Evolutionary conservation across 2,329 filamentous ascomycete genomes (phyloP), one percentile per base, ranked within the genome.

Genomic region (Ophiocordyceps camponoti-saundersi): DNA sequence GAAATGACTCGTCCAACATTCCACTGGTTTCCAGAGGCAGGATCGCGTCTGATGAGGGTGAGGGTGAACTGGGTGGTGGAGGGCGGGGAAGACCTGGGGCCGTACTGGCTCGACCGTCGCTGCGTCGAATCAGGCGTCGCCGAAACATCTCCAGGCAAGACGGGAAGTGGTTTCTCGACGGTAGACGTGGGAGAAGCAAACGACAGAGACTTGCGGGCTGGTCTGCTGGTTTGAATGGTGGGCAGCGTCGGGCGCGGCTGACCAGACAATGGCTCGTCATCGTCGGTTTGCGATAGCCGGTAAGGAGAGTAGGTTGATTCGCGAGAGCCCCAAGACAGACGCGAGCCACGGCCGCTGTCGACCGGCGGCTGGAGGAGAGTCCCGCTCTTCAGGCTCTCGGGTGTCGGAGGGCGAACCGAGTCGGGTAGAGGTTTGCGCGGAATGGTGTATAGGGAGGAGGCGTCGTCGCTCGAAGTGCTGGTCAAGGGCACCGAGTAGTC

Each of bases 1-100:
- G 73, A 77, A 2, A 70, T 72, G 44, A 87, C 71, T 47, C 71
- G 78, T 21, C 79, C 84, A 13, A 88, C 72, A 56, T 88, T 88
- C 82, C 82, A 87, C 59, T 88, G 84, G 47, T 70, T 70, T 8
- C 78, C 77, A 10, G 79, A 76, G 21, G 72, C 69, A 1, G 81
- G 81, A 57, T 88, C 80, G 52, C 83, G 75, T n/a, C 84, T 79
- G 54, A 88, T 86, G 15, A 89, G 61, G 0, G 77, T 80, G 15
- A 79, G 62, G 2, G 68, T 71, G 51, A 77, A 78, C 0, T 72
- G 68, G 0, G 62, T 60, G 44, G 65, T 60, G 45, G 63, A 60
- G 46, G 63, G 60, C 7, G 59, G 53, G 21, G 49, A 48, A 13
- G 44, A 12, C 7, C 55, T 53, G 2, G 53, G 54, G 34, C 53